Evolutionary conservation across 306 rosid genomes (phyloP).

Genomic region (Trichosanthes cucumerina): DNA sequence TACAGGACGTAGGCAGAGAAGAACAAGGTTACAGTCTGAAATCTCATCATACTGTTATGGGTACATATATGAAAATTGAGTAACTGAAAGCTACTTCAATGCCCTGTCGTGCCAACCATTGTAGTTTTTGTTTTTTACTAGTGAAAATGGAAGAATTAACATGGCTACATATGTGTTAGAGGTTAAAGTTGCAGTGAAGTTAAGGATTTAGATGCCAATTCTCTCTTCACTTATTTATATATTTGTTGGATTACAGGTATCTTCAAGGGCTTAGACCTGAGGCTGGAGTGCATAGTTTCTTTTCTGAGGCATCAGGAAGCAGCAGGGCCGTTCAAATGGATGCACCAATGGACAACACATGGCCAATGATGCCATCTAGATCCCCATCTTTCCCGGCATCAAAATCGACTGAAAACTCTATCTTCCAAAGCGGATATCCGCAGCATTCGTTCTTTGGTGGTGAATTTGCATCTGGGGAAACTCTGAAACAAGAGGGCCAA

Average conservation of each 20-base stretch:
- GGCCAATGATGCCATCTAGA: conserved; percentile 30
- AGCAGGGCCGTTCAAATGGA: conserved; percentile 25
- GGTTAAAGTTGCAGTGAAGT: neutral
- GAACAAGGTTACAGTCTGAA: neutral
- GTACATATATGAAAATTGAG: neutral
- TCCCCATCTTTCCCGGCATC: conserved; percentile 18
- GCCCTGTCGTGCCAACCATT: neutral
- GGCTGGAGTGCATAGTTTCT: conserved; percentile 36
- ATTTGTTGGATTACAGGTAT: conserved; percentile 21
- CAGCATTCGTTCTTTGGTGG: conserved; percentile 21
- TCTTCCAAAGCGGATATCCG: conserved; percentile 19
- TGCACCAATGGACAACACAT: conserved; percentile 22
- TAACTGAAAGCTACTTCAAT: neutral
- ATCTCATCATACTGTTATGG: neutral
- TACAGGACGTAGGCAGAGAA: neutral
- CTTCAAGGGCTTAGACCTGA: conserved; percentile 32
- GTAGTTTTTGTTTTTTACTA: neutral
- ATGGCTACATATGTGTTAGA: neutral
- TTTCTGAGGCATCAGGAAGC: conserved; percentile 30
- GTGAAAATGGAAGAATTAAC: neutral
- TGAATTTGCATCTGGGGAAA: conserved; percentile 18
- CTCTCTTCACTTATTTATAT: neutral
- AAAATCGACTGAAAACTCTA: conserved; percentile 18
- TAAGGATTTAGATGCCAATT: neutral
- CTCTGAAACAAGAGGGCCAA: conserved; percentile 32